Evolutionary conservation across 2,329 filamentous ascomycete species (phyloP), one percentile per base, ranked within the genome.

Genomic region (Colletotrichum sp.): DNA sequence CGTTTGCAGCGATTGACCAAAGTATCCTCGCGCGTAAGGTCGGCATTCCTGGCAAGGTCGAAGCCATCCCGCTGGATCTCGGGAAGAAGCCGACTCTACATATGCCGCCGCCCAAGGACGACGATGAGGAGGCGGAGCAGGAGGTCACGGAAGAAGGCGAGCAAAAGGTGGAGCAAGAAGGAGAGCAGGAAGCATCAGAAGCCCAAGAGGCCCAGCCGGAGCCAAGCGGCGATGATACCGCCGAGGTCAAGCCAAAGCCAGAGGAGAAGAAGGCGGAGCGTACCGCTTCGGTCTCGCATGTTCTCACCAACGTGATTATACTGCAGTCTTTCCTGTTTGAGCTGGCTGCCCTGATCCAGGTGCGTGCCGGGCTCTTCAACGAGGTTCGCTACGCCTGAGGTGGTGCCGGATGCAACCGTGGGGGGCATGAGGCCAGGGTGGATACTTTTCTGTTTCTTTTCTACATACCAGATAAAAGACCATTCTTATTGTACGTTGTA

Each of bases 291-390:
- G 91, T 97, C 6, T 95, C 93, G 55, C 94, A 96, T 82, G 87
- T 96, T 13, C 86, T 97, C 77, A 96, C 94, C 8, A 97, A 96
- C 82, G 91, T 94, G 55, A 91, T 96, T 74, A 91, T 96, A 67
- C 87, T 96, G 73, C 95, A 97, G 82, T 94, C 94, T 43, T 97
- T 97, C 82, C 84, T 96, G 66, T 88, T 96, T 66, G 95, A 97
- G 83, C 84, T 96, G 72, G 92, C 94, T 3, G 93, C 94, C 30
- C 84, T 96, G 79, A 88, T 96, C 74, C 94, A 96, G 82, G 93
- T 94, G 43, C 88, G 95, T 71, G 94, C 93, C 28, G 93, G 92
- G 15, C 83, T 96, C 64, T 96, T 96, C 84, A 93, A 93, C 70
- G 95, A 96, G 83, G 92, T 95, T 30, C 91, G 90, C 52, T 95